Evolutionary conservation across 1,284 basidiomycete genomes (phyloP), one percentile per base, ranked within the genome.

Genomic region (Neonothopanus nambi): DNA sequence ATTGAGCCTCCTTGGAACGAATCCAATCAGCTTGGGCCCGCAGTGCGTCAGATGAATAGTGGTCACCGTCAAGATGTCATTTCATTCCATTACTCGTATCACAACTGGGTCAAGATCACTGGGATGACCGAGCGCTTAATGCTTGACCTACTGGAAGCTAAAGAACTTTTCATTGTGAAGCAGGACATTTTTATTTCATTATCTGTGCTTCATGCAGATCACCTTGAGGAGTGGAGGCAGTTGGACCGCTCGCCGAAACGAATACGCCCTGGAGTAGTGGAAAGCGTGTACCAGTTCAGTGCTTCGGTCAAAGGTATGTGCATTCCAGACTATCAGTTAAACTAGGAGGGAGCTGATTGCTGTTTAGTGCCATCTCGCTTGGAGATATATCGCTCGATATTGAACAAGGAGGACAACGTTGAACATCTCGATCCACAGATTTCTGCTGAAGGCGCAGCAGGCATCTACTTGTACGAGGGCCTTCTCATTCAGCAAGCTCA

Each of bases 31-130:
- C 55, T 68, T 4, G 61, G 57, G 1, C 33, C 55, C 0, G 59
- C 63, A 26, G 56, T 55, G 1, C 48, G 58, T 0, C 65, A 65
- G 45, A 64, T 64, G 65, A 64, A 57, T 35, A 52, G 52, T 6
- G 64, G 66, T 0, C 58, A 62, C 54, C 56, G 61, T 1, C 63
- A 65, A 9, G 66, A 65, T 21, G 56, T 55, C 0, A 44, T 67
- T 2, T 60, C 58, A 9, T 57, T 59, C 37, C 57, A 63, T 36
- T 53, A 59, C 39, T 42, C 39, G 0, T 49, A 66, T 47, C 65
- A 64, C 63, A 66, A 66, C 28, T 61, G 55, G 56, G 60, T 57
- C 49, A 66, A 66, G 26, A 54, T 30, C 18, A 30, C 24, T 30
- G 21, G 21, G 17, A 45, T 45, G 21, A 24, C 28, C 17, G 5